Percentiles rank a stretch among this genome's conserved stretches.
Conservation (phyloP, 768 basidiomycete species). For the Cubamyces lactineus region DNA sequence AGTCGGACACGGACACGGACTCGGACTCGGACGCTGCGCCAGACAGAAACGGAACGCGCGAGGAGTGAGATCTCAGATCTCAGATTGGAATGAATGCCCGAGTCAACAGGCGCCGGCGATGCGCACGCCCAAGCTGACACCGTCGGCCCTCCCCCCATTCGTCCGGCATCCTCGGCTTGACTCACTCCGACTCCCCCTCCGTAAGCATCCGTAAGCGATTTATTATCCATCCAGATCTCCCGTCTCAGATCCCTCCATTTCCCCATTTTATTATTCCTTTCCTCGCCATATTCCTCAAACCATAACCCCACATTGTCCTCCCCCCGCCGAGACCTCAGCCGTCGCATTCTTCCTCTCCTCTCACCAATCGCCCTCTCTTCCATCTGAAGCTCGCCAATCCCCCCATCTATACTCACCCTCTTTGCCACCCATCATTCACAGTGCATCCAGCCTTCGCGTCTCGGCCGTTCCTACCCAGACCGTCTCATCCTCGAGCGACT, state of each 20-base stretch:
- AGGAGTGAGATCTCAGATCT: conserved; percentile 27
- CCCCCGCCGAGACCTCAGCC: not conserved
- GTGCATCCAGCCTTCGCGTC: conserved; percentile 1
- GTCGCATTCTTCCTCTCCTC: not conserved
- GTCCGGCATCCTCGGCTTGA: conserved; percentile 8
- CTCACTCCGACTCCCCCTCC: conserved; percentile 14
- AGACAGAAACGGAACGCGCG: conserved; percentile 1
- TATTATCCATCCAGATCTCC: not conserved
- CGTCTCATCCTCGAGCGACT: not conserved
- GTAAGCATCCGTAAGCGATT: not conserved
- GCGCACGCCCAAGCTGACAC: conserved; percentile 2
- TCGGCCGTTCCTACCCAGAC: conserved; percentile 12
- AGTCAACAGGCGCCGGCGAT: conserved; percentile 4
- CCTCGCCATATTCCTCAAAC: not conserved
- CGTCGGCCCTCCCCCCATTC: conserved; percentile 16
- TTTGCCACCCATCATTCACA: not conserved
- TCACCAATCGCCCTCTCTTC: not conserved
- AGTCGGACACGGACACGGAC: not conserved
- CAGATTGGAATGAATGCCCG: conserved; percentile 20
- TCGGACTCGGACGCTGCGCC: conserved; percentile 4
- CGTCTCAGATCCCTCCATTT: conserved; percentile 14
- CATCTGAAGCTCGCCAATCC: not conserved
- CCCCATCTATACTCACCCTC: not conserved
- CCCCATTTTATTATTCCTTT: not conserved
- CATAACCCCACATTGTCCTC: conserved; percentile 2